A percentile compares a stretch with the other conserved stretches of the same genome.
These are phyloP conservation scores for Aureobasidium sp. DNA, from an alignment of 2,329 filamentous ascomycete genomes.

Conservation along the genomic window DNA sequence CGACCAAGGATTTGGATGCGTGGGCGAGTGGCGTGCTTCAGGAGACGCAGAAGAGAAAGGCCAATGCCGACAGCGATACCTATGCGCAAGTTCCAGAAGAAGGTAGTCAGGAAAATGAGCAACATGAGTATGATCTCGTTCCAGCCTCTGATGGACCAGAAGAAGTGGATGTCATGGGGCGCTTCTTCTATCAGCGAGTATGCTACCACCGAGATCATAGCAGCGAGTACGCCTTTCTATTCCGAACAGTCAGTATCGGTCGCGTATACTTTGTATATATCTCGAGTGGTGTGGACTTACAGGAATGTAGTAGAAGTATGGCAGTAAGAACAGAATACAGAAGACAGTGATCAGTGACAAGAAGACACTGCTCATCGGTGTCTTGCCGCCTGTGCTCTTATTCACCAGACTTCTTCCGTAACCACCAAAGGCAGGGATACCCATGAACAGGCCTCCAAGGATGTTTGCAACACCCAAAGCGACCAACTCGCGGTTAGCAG, in stretches of 20 bases:
- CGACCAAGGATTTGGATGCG: conserved; percentile 94
- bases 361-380: conserved; percentile 87
- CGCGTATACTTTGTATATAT: background rate
- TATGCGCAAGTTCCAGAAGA: conserved; percentile 89
- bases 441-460: conserved; percentile 86
- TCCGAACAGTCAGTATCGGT: conserved; percentile 3
- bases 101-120: conserved; percentile 82
- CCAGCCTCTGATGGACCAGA: conserved; percentile 77
- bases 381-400: conserved; percentile 81
- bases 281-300: conserved; percentile 47
- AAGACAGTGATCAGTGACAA: conserved; percentile 75
- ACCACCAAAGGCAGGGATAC: conserved; percentile 87
- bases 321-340: conserved; percentile 73
- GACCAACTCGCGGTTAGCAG: conserved; percentile 87
- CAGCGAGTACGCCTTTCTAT: conserved; percentile 84
- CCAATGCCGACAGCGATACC: conserved; percentile 93
- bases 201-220: conserved; percentile 93
- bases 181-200: conserved; percentile 93
- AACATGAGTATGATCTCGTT: conserved; percentile 80
- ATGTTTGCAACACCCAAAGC: conserved; percentile 86
- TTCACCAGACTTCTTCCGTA: conserved; percentile 97
- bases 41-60: conserved; percentile 79
- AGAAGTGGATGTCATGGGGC: conserved; percentile 86
- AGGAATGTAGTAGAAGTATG: conserved; percentile 93
- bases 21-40: conserved; percentile 82